These are phyloP conservation scores for Solanum chilense DNA, from an alignment of 257 asterid genomes.

Conservation along the genomic window DNA sequence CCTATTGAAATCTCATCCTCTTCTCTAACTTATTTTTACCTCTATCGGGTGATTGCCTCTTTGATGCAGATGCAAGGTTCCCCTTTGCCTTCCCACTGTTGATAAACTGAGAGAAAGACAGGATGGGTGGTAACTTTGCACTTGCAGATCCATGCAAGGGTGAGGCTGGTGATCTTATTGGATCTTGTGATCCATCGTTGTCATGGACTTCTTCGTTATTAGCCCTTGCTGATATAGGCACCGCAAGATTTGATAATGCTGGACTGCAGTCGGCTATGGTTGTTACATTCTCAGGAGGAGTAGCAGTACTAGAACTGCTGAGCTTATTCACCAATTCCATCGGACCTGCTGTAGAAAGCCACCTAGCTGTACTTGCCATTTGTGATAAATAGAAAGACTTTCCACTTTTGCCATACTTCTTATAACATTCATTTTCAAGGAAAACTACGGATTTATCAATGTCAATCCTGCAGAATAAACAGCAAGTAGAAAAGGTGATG, in stretches of 20 bases:
- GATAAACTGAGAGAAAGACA: slow-evolving; percentile 70
- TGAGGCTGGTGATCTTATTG: background rate
- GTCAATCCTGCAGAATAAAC: slow-evolving; percentile 38
- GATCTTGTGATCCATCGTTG: slow-evolving; percentile 7
- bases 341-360: slow-evolving; percentile 63
- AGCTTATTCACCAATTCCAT: slow-evolving; percentile 41
- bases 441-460: slow-evolving; percentile 27
- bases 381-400: slow-evolving; percentile 79
- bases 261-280: slow-evolving; percentile 17
- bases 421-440: slow-evolving; percentile 67
- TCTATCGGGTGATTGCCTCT: slow-evolving; percentile 30
- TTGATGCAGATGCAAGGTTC: slow-evolving; percentile 16
- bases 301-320: slow-evolving; percentile 5
- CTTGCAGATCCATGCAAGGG: background rate
- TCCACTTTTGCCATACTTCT: slow-evolving; percentile 57
- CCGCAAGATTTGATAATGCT: slow-evolving; percentile 16
- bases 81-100: slow-evolving; percentile 40
- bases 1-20: slow-evolving; percentile 27
- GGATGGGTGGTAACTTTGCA: slow-evolving; percentile 39
- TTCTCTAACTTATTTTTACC: slow-evolving; percentile 33
- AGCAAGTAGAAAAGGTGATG: background rate
- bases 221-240: slow-evolving; percentile 1
- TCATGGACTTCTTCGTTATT: slow-evolving; percentile 11
- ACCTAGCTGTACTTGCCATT: slow-evolving; percentile 65
- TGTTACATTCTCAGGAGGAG: slow-evolving; percentile 7